phyloP scores from a whole-genome alignment of 2,329 filamentous ascomycete species.

The Podosphaera xanthii region DNA sequence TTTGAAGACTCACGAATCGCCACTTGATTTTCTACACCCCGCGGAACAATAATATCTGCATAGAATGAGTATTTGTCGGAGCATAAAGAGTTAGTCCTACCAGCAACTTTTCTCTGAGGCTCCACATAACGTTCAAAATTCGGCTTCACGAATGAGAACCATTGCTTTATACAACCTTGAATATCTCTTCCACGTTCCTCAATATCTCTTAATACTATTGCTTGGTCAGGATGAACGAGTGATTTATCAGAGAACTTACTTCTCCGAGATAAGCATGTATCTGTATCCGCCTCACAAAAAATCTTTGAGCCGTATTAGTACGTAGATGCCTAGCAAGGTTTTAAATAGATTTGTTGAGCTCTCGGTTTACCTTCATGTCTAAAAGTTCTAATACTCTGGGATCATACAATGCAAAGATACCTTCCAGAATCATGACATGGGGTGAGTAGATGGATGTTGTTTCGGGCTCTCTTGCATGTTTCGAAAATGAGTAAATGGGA shows the following conservation, averaged over 20 bases:
- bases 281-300: conserved; percentile 87
- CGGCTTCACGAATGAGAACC: conserved; percentile 89
- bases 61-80: neutral
- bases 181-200: conserved; percentile 75
- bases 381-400: conserved; percentile 62
- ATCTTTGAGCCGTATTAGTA: conserved; percentile 29
- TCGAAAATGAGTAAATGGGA: conserved; percentile 82
- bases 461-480: conserved; percentile 57
- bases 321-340: neutral
- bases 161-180: conserved; percentile 92
- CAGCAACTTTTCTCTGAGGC: conserved; percentile 69
- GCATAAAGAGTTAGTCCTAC: conserved; percentile 20
- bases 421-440: conserved; percentile 84
- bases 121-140: conserved; percentile 90
- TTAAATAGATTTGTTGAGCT: neutral
- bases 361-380: conserved; percentile 51
- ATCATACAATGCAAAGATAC: conserved; percentile 88
- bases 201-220: conserved; percentile 52
- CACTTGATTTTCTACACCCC: conserved; percentile 83
- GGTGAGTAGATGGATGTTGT: conserved; percentile 89
- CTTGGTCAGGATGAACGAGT: neutral
- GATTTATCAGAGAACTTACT: conserved; percentile 27
- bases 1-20: conserved; percentile 42
- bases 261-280: conserved; percentile 76
- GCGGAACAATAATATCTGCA: conserved; percentile 73